phyloP scores from a whole-genome alignment of 2,329 filamentous ascomycete species.

The Colletotrichum orchidophilum region DNA sequence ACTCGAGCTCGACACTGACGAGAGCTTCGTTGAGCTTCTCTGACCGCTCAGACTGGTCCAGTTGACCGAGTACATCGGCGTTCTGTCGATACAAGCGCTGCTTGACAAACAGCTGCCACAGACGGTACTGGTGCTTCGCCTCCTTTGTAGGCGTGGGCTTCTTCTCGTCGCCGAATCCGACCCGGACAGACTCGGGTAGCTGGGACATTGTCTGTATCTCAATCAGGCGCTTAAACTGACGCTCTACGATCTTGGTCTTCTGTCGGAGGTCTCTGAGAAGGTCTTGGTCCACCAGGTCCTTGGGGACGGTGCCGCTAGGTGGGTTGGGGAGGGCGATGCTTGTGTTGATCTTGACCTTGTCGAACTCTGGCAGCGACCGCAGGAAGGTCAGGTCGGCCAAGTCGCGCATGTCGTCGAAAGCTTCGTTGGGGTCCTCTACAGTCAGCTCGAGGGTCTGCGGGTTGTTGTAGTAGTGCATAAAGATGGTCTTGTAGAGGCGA shows the following conservation, averaged over 20 bases:
- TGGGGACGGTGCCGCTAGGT: slow-evolving; percentile 49
- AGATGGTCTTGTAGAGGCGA: slow-evolving; percentile 83
- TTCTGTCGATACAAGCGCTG: slow-evolving; percentile 81
- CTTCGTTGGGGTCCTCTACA: slow-evolving; percentile 92
- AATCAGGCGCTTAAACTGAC: slow-evolving; percentile 79
- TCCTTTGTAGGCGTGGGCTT: slow-evolving; percentile 57
- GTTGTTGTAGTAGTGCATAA: slow-evolving; percentile 72
- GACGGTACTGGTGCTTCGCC: slow-evolving; percentile 70
- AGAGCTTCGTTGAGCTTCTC: slow-evolving; percentile 78
- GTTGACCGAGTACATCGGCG: slow-evolving; percentile 73
- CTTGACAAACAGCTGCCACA: slow-evolving; percentile 82
- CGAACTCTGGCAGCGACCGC: slow-evolving; percentile 66
- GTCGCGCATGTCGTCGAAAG: slow-evolving; percentile 83
- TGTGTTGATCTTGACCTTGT: slow-evolving; percentile 63
- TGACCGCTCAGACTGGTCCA: slow-evolving; percentile 74
- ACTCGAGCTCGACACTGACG: slow-evolving; percentile 75
- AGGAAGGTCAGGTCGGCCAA: slow-evolving; percentile 76
- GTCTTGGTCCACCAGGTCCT: slow-evolving; percentile 66
- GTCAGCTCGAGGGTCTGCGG: slow-evolving; percentile 83
- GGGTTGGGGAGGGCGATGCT: slow-evolving; percentile 58
- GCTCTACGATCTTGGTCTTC: slow-evolving; percentile 75
- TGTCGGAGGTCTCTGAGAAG: slow-evolving; percentile 66
- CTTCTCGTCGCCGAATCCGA: slow-evolving; percentile 55
- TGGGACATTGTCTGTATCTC: slow-evolving; percentile 79
- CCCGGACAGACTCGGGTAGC: slow-evolving; percentile 65